Percentiles rank a stretch among this genome's conserved stretches.
phyloP scores from a whole-genome alignment of 2,329 filamentous ascomycete species.

The Fusarium lateritium region DNA sequence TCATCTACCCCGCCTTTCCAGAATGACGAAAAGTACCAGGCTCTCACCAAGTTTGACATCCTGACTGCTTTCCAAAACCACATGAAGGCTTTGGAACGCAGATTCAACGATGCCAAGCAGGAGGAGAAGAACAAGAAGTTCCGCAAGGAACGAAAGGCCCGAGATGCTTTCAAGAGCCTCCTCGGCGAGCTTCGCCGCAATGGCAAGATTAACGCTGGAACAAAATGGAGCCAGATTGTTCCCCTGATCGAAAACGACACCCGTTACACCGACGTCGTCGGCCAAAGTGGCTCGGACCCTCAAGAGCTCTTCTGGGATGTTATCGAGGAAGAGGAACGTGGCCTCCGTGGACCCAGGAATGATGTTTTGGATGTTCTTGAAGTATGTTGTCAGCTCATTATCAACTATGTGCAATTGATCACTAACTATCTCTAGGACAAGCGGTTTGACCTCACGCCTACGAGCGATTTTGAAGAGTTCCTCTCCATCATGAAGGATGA shows the following conservation, averaged over 20 bases:
- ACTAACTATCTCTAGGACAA: slow-evolving; percentile 74
- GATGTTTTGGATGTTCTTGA: slow-evolving; percentile 90
- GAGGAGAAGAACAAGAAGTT: slow-evolving; percentile 86
- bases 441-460: slow-evolving; percentile 89
- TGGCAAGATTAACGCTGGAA: slow-evolving; percentile 89
- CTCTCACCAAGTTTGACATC: slow-evolving; percentile 89
- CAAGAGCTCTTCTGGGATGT: slow-evolving; percentile 97
- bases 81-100: slow-evolving; percentile 91
- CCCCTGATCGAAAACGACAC: slow-evolving; percentile 83
- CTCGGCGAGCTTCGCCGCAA: slow-evolving; percentile 80
- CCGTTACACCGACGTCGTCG: slow-evolving; percentile 86
- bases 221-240: slow-evolving; percentile 89
- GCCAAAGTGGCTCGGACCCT: slow-evolving; percentile 86
- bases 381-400: slow-evolving; percentile 66
- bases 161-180: slow-evolving; percentile 84
- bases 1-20: slow-evolving; percentile 83
- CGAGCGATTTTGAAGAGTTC: slow-evolving; percentile 93
- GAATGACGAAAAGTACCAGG: slow-evolving; percentile 86
- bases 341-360: slow-evolving; percentile 84
- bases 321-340: slow-evolving; percentile 92
- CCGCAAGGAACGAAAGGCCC: slow-evolving; percentile 86
- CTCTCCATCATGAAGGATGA: slow-evolving; percentile 85
- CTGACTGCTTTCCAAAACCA: slow-evolving; percentile 95
- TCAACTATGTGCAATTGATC: neutral
- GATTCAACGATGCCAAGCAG: slow-evolving; percentile 92